Percentiles rank a stretch among this genome's conserved stretches.
phyloP scores from a whole-genome alignment of 495 filamentous ascomycete genomes.

The Xeromyces bisporus region DNA sequence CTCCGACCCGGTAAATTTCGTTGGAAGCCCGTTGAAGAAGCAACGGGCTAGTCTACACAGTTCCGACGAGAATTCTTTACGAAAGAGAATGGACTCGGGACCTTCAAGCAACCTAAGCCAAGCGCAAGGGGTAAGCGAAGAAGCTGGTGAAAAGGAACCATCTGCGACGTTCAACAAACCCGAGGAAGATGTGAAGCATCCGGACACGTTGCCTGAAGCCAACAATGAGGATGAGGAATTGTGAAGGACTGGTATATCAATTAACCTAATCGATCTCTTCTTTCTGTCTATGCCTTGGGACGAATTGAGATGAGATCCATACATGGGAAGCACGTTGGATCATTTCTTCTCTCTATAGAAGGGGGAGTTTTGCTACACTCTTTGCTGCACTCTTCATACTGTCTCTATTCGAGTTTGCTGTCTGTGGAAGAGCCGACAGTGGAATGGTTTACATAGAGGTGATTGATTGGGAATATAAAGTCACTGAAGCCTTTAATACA shows the following conservation, averaged over 20 bases:
- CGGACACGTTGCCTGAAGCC: background rate
- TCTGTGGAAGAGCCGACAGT: too few relatives aligned
- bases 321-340: slow-evolving; percentile 12
- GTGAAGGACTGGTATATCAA: slow-evolving; percentile 12
- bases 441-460: too few relatives aligned
- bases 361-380: too few relatives aligned
- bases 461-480: too few relatives aligned
- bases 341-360: too few relatives aligned
- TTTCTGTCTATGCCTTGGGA: slow-evolving; percentile 1
- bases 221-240: slow-evolving; percentile 23
- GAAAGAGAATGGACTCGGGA: slow-evolving; percentile 29
- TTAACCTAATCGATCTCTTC: slow-evolving; percentile 1
- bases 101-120: slow-evolving; percentile 23
- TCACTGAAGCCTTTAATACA: too few relatives aligned
- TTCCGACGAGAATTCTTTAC: slow-evolving; percentile 36
- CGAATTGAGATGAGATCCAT: slow-evolving; percentile 10
- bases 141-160: slow-evolving; percentile 2
- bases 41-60: slow-evolving; percentile 55
- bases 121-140: slow-evolving; percentile 11
- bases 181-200: slow-evolving; percentile 5
- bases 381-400: too few relatives aligned
- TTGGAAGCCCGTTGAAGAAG: slow-evolving; percentile 76
- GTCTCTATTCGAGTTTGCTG: too few relatives aligned
- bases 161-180: slow-evolving; percentile 3
- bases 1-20: slow-evolving; percentile 25